Percentiles rank a stretch among this genome's conserved stretches.
phyloP scores from a whole-genome alignment of 495 filamentous ascomycete species.

The Poronia punctata region DNA sequence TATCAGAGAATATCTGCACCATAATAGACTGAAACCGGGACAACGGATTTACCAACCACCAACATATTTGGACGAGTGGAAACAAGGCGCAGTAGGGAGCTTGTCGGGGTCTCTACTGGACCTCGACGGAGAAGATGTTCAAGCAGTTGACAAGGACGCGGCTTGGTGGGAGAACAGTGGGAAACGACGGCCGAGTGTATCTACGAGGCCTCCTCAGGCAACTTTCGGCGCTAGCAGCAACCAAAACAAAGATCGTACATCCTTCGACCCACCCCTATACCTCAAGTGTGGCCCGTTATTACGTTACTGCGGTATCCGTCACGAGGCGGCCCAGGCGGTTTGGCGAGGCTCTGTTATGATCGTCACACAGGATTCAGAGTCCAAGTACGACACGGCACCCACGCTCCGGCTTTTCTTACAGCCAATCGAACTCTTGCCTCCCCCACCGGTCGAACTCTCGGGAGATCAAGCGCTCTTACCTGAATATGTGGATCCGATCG shows the following conservation, averaged over 20 bases:
- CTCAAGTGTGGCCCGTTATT: slow-evolving; percentile 86
- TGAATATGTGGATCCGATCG: slow-evolving; percentile 83
- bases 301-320: slow-evolving; percentile 76
- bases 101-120: slow-evolving; percentile 45
- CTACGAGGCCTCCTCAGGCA: slow-evolving; percentile 30
- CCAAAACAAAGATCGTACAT: slow-evolving; percentile 49
- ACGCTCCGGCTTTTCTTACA: slow-evolving; percentile 77
- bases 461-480: slow-evolving; percentile 59
- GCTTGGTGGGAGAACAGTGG: slow-evolving; percentile 49
- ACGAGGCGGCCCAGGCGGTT: slow-evolving; percentile 56
- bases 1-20: slow-evolving; percentile 38
- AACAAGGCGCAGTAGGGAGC: slow-evolving; percentile 44
- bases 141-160: slow-evolving; percentile 31
- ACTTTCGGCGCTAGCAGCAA: slow-evolving; percentile 46
- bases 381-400: slow-evolving; percentile 72
- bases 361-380: slow-evolving; percentile 75
- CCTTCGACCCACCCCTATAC: slow-evolving; percentile 75
- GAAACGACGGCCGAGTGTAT: slow-evolving; percentile 31
- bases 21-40: slow-evolving; percentile 34
- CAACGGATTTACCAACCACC: slow-evolving; percentile 40
- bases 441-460: slow-evolving; percentile 64
- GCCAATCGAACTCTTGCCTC: slow-evolving; percentile 74
- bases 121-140: slow-evolving; percentile 29
- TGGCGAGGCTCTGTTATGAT: slow-evolving; percentile 96
- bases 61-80: slow-evolving; percentile 52